Evolutionary conservation across 306 rosid genomes (phyloP), one percentile per base, ranked within the genome.

Genomic region (Sophora flavescens): DNA sequence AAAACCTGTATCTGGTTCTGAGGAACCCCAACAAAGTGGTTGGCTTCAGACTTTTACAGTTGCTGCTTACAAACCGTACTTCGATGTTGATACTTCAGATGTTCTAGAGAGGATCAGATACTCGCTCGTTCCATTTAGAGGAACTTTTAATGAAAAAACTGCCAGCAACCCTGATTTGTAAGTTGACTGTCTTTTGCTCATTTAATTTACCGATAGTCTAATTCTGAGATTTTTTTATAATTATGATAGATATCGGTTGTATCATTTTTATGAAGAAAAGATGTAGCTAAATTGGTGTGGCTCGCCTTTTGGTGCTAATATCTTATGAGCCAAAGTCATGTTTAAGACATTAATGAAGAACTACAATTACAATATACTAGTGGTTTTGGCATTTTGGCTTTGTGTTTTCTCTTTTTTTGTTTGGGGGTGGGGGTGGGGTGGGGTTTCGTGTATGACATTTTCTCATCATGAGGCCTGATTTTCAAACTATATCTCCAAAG

Each of bases 71-170:
- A 88, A 91, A 77, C 89, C 86, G 5, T 93, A 88, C 90, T 91
- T 91, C 80, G 98, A 93, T 74, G 80, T 93, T 45, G 98, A 93
- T 81, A 91, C 97, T 80, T 78, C 94, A 45, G 98, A 93, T 78
- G 93, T 93, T 79, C 7, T 93, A 63, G 96, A 88, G 84, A 93
- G 98, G 84, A 87, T 93, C 78, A 84, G 84, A 66, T 85, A 91
- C 70, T 89, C 98, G 8, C 92, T 93, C 64, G 82, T 90, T 78
- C 98, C 98, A 77, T 92, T 92, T 84, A 89, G 89, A 56, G 98
- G 96, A 88, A 80, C 88, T 77, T 95, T 95, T 68, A 92, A 86
- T 75, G 98, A 95, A 68, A 95, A 89, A 84, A 95, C 93, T 53
- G 82, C 96, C 2, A 84, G 78, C 80, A 88, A 84, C 83, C 98